Percentiles rank a stretch among this genome's conserved stretches.
phyloP scores from a whole-genome alignment of 768 basidiomycete species.

The Tricholoma sp. region DNA sequence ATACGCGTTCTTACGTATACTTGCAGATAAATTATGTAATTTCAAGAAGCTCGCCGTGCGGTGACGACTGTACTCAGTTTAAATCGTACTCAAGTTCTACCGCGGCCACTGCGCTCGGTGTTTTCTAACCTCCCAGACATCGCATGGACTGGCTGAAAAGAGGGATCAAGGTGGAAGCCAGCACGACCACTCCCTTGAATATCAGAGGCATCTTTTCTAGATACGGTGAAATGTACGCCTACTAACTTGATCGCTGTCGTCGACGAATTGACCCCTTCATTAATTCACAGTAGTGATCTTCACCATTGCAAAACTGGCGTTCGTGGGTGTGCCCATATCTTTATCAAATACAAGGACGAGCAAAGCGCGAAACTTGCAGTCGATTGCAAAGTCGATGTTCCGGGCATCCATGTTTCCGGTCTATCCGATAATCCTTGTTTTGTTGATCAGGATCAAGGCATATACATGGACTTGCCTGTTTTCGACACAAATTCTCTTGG shows the following conservation, averaged over 20 bases:
- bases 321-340: conserved; percentile 17
- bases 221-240: conserved; percentile 20
- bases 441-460: conserved; percentile 14
- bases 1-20: background rate
- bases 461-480: conserved; percentile 8
- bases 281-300: conserved; percentile 8
- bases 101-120: background rate
- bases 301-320: conserved; percentile 36
- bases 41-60: background rate
- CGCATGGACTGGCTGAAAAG: conserved; percentile 19
- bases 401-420: background rate
- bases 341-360: conserved; percentile 15
- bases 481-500: background rate
- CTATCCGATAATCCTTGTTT: conserved; percentile 8
- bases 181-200: conserved; percentile 6
- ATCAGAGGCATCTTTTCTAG: conserved; percentile 15
- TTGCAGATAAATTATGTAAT: background rate
- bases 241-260: background rate
- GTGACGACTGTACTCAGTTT: too few species aligned
- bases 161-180: conserved; percentile 23
- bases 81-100: background rate
- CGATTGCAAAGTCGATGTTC: conserved; percentile 13
- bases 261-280: background rate
- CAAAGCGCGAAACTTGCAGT: conserved; percentile 19
- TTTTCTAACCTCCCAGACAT: background rate